These are phyloP conservation scores for Entomortierella chlamydospora DNA, from an alignment of 192 early-diverging fungal genomes.

Conservation along the genomic window DNA sequence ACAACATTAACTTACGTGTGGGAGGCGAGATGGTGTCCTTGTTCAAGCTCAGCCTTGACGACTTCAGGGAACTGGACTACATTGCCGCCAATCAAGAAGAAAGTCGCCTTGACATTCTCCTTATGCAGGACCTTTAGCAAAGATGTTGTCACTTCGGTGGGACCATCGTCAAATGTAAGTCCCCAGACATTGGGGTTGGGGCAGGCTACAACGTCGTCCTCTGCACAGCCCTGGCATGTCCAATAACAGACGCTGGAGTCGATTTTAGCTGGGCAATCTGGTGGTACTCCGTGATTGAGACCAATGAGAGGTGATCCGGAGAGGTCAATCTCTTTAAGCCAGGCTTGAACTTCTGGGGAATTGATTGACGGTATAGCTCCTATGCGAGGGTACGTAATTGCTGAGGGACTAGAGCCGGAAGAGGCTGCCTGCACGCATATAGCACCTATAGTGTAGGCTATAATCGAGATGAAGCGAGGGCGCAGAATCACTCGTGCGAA, in stretches of 20 bases:
- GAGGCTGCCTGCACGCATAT: not conserved
- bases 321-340: constrained; percentile 40
- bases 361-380: not conserved
- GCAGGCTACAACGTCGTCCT: constrained; percentile 56
- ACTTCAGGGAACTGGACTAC: constrained; percentile 57
- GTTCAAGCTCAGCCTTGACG: constrained; percentile 2
- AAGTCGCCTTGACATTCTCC: constrained; percentile 65
- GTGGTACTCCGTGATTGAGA: constrained; percentile 17
- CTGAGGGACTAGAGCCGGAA: not conserved
- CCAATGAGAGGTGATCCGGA: constrained; percentile 12
- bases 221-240: constrained; percentile 57
- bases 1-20: constrained; percentile 22
- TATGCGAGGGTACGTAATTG: not conserved
- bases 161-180: constrained; percentile 77
- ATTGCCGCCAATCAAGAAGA: constrained; percentile 74
- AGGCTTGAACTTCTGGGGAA: constrained; percentile 25
- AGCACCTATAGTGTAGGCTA: not conserved
- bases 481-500: not conserved
- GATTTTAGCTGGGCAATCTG: constrained; percentile 9
- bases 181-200: constrained; percentile 60
- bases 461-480: not conserved
- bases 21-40: constrained; percentile 35
- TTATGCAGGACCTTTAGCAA: constrained; percentile 60
- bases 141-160: constrained; percentile 57
- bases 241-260: constrained; percentile 50